These are phyloP conservation scores for Exophiala lecanii-corni DNA, from an alignment of 2,329 filamentous ascomycete genomes.

Conservation along the genomic window DNA sequence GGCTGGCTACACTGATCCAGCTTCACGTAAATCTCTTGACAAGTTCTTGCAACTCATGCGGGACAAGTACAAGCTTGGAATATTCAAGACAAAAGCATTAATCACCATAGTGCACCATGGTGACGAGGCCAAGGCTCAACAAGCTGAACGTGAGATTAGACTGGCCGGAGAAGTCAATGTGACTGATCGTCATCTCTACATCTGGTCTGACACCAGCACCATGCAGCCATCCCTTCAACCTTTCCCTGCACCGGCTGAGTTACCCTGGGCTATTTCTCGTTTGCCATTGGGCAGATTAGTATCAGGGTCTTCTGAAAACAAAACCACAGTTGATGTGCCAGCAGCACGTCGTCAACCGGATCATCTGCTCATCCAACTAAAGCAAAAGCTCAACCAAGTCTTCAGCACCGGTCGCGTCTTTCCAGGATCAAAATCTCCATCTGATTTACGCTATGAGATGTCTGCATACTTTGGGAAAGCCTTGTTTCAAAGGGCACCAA, in stretches of 20 bases:
- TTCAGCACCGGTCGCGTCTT: neutral
- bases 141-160: constrained; percentile 16
- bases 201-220: constrained; percentile 5
- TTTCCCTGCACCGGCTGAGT: constrained; percentile 10
- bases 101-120: constrained; percentile 12
- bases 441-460: constrained; percentile 9
- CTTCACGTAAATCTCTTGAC: constrained; percentile 3
- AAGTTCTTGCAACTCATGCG: constrained; percentile 11
- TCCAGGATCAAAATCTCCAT: neutral
- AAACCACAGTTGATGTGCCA: constrained; percentile 1
- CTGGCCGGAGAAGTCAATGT: constrained; percentile 5
- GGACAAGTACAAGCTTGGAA: constrained; percentile 15
- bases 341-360: neutral
- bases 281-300: constrained; percentile 10
- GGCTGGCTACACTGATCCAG: constrained; percentile 5
- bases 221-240: constrained; percentile 4
- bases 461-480: constrained; percentile 13
- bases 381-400: neutral
- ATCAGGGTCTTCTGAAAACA: neutral
- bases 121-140: constrained; percentile 6
- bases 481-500: neutral
- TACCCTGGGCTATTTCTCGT: constrained; percentile 5
- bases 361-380: neutral
- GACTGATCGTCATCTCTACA: neutral
- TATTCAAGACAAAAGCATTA: constrained; percentile 1